Percentiles rank a stretch among this genome's conserved stretches.
Evolutionary conservation across 768 basidiomycete genomes (phyloP).

Genomic region (Lactarius sanguifluus): DNA sequence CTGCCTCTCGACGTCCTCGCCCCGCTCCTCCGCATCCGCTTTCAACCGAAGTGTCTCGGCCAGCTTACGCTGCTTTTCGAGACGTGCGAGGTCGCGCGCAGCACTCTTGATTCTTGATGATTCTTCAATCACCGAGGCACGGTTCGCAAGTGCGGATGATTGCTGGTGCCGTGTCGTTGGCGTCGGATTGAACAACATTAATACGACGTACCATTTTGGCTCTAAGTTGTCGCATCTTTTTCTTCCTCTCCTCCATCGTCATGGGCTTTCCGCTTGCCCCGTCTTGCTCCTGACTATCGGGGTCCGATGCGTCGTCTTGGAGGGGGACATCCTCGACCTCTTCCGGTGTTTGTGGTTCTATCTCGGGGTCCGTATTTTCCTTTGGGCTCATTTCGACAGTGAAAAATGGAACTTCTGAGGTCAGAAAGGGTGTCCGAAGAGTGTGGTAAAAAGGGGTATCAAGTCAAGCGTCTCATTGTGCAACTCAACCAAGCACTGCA

Average conservation of each 20-base stretch:
- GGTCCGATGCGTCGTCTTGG: conserved; percentile 5
- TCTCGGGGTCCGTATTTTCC: not conserved
- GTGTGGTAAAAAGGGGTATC: not conserved
- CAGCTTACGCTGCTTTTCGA: conserved; percentile 88
- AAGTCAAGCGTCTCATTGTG: not conserved
- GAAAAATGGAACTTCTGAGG: not conserved
- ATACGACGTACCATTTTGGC: conserved; percentile 22
- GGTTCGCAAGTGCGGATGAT: conserved; percentile 77
- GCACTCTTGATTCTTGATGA: conserved; percentile 73
- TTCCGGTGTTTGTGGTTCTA: conserved; percentile 7
- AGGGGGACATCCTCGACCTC: conserved; percentile 11
- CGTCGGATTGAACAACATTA: not conserved
- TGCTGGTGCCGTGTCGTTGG: conserved; percentile 46
- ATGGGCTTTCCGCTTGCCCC: not conserved
- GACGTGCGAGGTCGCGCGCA: conserved; percentile 74
- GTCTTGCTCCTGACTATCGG: conserved; percentile 7
- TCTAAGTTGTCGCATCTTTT: conserved; percentile 25
- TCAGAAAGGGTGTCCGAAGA: not conserved
- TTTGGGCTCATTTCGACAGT: conserved; percentile 9
- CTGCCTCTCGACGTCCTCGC: conserved; percentile 87
- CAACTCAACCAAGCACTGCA: not conserved
- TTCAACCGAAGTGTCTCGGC: conserved; percentile 84
- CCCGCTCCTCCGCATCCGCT: conserved; percentile 84
- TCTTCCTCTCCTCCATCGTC: conserved; percentile 31
- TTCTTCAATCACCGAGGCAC: conserved; percentile 83